Evolutionary conservation across 2,329 filamentous ascomycete genomes (phyloP), one percentile per base, ranked within the genome.

Genomic region (Rasamsonia emersonii): DNA sequence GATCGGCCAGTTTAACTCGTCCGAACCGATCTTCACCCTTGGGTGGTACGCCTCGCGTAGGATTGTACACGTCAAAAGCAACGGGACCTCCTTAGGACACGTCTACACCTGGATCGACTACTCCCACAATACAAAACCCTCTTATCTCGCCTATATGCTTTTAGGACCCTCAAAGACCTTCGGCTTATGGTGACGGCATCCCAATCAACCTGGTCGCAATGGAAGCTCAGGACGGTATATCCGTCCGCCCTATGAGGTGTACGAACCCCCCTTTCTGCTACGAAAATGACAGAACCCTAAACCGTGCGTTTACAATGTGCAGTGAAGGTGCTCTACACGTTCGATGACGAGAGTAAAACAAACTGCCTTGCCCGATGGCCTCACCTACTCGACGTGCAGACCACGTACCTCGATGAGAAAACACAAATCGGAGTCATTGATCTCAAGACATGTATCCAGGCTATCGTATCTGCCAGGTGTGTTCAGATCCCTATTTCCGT

Each of bases 261-360:
- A 75, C 56, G 77, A 21, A n/a, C 28, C 14, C 30, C 41, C 39
- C 33, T 30, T 18, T 34, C 26, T 24, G 25, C 5, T 28, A n/a
- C 14, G n/a, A n/a, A n/a, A n/a, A n/a, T 30, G 11, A 25, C 17
- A 11, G 24, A 37, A 34, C 20, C 29, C 41, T 24, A 29, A 27
- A 30, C 20, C 10, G 18, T 13, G 37, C 32, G 39, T 37, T 31
- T 38, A 38, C 24, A 40, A 31, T 24, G 21, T 11, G 26, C 59
- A 93, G 88, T 96, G 60, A 96, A 96, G 70, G 82, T 96, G 30
- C 79, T 93, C 39, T 98, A 96, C 62, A 94, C 86, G 18, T 95
- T 96, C 62, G 88, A 96, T 58, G 79, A 80, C 53, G 80, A 89
- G 45, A 81, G 77, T 62, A 86, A 86, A 61, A 80, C 86, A 42